Evolutionary conservation across 2,329 filamentous ascomycete genomes (phyloP), one percentile per base, ranked within the genome.

Genomic region (Alternaria sp.): DNA sequence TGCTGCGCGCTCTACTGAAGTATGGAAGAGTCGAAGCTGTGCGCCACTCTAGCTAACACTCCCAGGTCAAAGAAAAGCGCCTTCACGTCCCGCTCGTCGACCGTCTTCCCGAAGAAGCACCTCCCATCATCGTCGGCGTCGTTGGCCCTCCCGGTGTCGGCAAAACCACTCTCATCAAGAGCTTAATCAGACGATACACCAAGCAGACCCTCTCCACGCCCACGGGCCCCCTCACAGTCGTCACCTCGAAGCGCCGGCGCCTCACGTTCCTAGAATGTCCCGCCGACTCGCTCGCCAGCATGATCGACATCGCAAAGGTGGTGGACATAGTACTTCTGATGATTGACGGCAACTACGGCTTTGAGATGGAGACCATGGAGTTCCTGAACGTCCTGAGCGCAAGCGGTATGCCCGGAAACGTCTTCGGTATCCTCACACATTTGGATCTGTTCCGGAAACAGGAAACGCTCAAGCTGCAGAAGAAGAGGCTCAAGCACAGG

Each of bases 281-380:
- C n/a, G 95, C 87, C 66, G 88, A 98, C 77, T 93, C 96, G 72
- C 88, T 99, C 57, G 94, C 96, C 66, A 91, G 92, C 69, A 97
- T 98, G 93, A 94, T 99, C 68, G 96, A 99, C 80, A 87, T 97
- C 60, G 93, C 96, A 63, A 99, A 99, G 82, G 92, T 99, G 46
- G 96, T 96, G 17, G 96, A 99, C 79, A 97, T 99, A 73, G 93
- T 98, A 6, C 86, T 99, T 53, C 87, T 99, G 60, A 96, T 99
- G 92, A 99, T 99, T 72, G 96, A 99, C 77, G 96, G 96, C 59
- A 98, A 98, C 82, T 99, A 92, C 75, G 96, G 96, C 13, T 99
- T 99, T 77, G 96, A 99, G 82, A 99, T 99, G 96, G 96, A 99
- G 85, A 99, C 96, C 0, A 99, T 99, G 96, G 96, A 99, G 81